Evolutionary conservation across 257 asterid species (phyloP).

Genomic region (Henckelia pumila): DNA sequence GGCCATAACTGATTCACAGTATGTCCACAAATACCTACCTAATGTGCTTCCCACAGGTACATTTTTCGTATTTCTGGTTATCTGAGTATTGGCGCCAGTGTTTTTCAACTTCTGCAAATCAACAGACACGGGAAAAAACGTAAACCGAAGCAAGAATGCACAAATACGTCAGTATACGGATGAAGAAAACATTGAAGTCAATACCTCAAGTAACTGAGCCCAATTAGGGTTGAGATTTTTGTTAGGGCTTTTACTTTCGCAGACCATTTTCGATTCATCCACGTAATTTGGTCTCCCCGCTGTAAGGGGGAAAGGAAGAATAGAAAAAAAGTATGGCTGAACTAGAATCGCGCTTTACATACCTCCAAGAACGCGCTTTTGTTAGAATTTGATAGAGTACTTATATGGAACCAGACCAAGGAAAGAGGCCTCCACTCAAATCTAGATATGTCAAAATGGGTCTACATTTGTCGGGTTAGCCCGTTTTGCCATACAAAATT

Average conservation of each 20-base stretch:
- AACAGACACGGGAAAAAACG: slow-evolving; percentile 2
- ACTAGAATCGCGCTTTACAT: neutral
- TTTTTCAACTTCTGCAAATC: slow-evolving; percentile 62
- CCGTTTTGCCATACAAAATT: too few relatives aligned
- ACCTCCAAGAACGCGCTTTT: too few relatives aligned
- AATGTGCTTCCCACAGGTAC: slow-evolving; percentile 33
- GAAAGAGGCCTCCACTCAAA: too few relatives aligned
- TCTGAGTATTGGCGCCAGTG: slow-evolving; percentile 47
- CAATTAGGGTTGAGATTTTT: slow-evolving; percentile 80
- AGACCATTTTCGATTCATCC: slow-evolving; percentile 32
- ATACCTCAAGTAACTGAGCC: slow-evolving; percentile 80
- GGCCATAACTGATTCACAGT: neutral
- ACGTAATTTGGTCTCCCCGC: slow-evolving; percentile 16
- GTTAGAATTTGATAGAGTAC: too few relatives aligned
- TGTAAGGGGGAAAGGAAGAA: slow-evolving; percentile 1
- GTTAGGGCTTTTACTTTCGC: slow-evolving; percentile 54
- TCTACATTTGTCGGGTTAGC: too few relatives aligned
- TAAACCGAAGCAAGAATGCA: slow-evolving; percentile 17
- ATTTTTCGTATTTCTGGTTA: slow-evolving; percentile 31
- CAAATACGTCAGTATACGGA: neutral
- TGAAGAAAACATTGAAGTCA: neutral
- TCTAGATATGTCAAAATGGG: too few relatives aligned
- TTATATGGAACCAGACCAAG: too few relatives aligned
- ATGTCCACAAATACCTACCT: slow-evolving; percentile 31
- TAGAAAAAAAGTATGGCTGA: neutral